Percentiles rank a stretch among this genome's conserved stretches.
Conservation (phyloP, 441 rosid genomes). For the Raphanus hybrid region DNA sequence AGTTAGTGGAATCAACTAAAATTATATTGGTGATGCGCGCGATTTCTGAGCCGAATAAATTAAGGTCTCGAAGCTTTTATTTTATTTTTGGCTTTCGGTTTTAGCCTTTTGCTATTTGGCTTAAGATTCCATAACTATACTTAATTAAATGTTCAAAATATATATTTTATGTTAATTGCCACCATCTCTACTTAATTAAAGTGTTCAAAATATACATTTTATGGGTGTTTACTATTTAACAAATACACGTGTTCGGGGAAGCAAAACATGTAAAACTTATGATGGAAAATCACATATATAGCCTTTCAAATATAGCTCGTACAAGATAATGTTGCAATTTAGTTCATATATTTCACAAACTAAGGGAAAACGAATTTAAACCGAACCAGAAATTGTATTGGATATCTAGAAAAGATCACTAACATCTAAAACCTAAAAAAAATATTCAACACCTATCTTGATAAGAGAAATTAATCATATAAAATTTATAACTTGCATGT, state of each 20-base stretch:
- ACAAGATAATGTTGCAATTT: slow-evolving; percentile 1
- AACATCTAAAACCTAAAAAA: slow-evolving; percentile 15
- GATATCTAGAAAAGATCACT: slow-evolving; percentile 15
- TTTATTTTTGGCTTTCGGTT: slow-evolving; percentile 30
- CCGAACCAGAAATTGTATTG: not conserved
- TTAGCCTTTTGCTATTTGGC: slow-evolving; percentile 33
- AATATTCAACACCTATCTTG: not conserved
- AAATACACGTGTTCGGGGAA: not conserved
- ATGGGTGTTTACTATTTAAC: not conserved
- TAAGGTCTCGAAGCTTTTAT: slow-evolving; percentile 9
- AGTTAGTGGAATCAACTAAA: slow-evolving; percentile 30
- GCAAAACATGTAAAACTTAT: not conserved
- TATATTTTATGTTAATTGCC: slow-evolving; percentile 25
- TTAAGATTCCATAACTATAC: not conserved
- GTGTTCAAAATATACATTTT: slow-evolving; percentile 7
- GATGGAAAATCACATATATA: slow-evolving; percentile 4
- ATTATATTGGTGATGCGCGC: slow-evolving; percentile 8
- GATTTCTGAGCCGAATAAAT: slow-evolving; percentile 28
- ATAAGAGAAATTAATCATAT: slow-evolving; percentile 30
- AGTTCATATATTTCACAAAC: not conserved
- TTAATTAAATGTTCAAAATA: slow-evolving; percentile 14
- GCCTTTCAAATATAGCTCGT: slow-evolving; percentile 1
- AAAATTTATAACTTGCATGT: not conserved
- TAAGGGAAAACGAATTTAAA: not conserved
- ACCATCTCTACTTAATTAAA: slow-evolving; percentile 26